Conservation (phyloP, 2,329 filamentous ascomycete species). For the Penicillium concentricum region DNA sequence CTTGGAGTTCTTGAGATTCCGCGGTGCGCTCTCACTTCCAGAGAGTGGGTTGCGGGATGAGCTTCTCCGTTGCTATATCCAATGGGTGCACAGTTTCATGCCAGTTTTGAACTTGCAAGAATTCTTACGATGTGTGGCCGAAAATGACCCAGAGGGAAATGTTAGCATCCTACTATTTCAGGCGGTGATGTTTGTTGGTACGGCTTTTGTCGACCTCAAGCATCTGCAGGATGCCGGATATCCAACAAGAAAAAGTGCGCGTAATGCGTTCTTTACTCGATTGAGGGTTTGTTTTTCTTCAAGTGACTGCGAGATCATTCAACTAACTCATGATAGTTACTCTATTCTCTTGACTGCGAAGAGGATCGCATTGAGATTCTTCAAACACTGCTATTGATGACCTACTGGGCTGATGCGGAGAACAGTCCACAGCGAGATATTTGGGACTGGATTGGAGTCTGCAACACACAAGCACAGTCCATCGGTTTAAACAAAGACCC, state of each 20-base stretch:
- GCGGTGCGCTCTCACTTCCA: constrained; percentile 76
- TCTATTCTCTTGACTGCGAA: constrained; percentile 91
- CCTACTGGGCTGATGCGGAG: constrained; percentile 90
- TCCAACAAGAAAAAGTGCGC: constrained; percentile 69
- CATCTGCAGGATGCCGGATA: constrained; percentile 73
- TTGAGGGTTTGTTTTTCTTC: constrained; percentile 60
- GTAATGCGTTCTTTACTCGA: constrained; percentile 80
- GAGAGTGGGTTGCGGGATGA: constrained; percentile 68
- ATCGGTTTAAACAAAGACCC: constrained; percentile 81
- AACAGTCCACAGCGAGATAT: constrained; percentile 85
- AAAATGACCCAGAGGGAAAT: constrained; percentile 65
- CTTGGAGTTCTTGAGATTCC: constrained; percentile 72
- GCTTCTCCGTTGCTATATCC: constrained; percentile 72
- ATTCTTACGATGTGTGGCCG: constrained; percentile 55
- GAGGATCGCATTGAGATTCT: constrained; percentile 79
- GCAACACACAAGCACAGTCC: constrained; percentile 81
- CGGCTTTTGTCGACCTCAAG: constrained; percentile 77
- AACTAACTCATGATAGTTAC: constrained; percentile 52
- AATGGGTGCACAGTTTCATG: constrained; percentile 90
- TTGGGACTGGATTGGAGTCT: constrained; percentile 93
- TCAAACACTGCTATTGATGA: constrained; percentile 81
- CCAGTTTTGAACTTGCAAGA: constrained; percentile 69
- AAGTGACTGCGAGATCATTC: neutral
- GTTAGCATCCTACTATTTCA: constrained; percentile 84
- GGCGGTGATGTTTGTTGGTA: constrained; percentile 87